A percentile compares a stretch with the other conserved stretches of the same genome.
phyloP scores from a whole-genome alignment of 768 basidiomycete species.

The Pleurotus platypus region DNA sequence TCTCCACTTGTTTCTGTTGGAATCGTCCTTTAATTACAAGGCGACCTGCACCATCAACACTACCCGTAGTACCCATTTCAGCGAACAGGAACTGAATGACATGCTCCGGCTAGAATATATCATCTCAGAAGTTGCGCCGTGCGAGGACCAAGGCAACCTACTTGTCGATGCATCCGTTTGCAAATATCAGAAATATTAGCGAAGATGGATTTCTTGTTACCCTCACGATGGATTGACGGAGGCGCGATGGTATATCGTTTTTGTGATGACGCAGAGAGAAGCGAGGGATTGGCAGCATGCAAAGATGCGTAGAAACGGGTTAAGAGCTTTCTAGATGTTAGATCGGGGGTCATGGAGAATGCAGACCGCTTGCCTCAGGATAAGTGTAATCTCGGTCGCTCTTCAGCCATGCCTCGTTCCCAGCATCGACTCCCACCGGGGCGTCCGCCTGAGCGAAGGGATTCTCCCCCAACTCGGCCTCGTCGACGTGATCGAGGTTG shows the following conservation, averaged over 20 bases:
- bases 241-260: slow-evolving; percentile 98
- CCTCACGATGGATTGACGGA: slow-evolving; percentile 91
- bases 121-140: not conserved
- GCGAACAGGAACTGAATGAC: slow-evolving; percentile 96
- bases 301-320: slow-evolving; percentile 88
- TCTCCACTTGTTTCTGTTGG: slow-evolving; percentile 98
- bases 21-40: slow-evolving; percentile 97
- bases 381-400: slow-evolving; percentile 97
- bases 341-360: not conserved
- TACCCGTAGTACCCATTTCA: slow-evolving; percentile 97
- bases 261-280: slow-evolving; percentile 73
- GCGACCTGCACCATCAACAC: slow-evolving; percentile 87
- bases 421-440: slow-evolving; percentile 63
- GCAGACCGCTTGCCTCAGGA: slow-evolving; percentile 61
- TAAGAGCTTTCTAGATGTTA: slow-evolving; percentile 60
- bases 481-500: slow-evolving; percentile 68
- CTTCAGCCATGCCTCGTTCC: slow-evolving; percentile 85
- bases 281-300: slow-evolving; percentile 91
- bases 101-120: slow-evolving; percentile 73
- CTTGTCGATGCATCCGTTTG: slow-evolving; percentile 92
- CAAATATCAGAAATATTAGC: slow-evolving; percentile 97
- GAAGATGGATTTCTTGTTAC: slow-evolving; percentile 96
- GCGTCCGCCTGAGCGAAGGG: slow-evolving; percentile 67
- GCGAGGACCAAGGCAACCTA: slow-evolving; percentile 14
- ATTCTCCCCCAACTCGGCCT: slow-evolving; percentile 86